Evolutionary conservation across 306 rosid genomes (phyloP).

Genomic region (Senna tora): DNA sequence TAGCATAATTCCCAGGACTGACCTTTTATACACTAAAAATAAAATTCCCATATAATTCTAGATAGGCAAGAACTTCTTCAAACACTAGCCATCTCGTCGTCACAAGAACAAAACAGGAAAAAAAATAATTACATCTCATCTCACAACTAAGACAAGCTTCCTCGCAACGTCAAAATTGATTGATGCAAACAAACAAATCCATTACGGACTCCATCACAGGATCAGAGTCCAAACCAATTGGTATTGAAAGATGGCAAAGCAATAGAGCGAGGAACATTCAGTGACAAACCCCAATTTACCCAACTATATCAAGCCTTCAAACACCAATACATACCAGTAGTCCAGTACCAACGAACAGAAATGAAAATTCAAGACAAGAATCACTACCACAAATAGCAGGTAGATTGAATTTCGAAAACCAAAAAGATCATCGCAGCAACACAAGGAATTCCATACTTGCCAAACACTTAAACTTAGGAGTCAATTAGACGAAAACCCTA

Average conservation of each 20-base stretch:
- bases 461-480: background rate
- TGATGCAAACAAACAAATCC: background rate
- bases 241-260: background rate
- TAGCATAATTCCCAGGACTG: background rate
- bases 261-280: background rate
- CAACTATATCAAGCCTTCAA: background rate
- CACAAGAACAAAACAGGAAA: background rate
- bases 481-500: background rate
- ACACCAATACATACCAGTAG: too few species aligned
- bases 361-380: background rate
- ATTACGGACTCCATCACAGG: background rate
- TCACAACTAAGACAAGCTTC: background rate
- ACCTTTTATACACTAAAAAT: background rate
- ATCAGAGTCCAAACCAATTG: background rate
- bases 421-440: background rate
- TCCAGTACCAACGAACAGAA: background rate
- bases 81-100: background rate
- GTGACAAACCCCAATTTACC: background rate
- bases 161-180: background rate
- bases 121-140: background rate
- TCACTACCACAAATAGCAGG: background rate
- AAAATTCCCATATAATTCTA: background rate
- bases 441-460: background rate
- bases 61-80: conserved; percentile 7
- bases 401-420: background rate